Evolutionary conservation across 2,329 filamentous ascomycete genomes (phyloP), one percentile per base, ranked within the genome.

Genomic region (Diplodia scrobiculata): DNA sequence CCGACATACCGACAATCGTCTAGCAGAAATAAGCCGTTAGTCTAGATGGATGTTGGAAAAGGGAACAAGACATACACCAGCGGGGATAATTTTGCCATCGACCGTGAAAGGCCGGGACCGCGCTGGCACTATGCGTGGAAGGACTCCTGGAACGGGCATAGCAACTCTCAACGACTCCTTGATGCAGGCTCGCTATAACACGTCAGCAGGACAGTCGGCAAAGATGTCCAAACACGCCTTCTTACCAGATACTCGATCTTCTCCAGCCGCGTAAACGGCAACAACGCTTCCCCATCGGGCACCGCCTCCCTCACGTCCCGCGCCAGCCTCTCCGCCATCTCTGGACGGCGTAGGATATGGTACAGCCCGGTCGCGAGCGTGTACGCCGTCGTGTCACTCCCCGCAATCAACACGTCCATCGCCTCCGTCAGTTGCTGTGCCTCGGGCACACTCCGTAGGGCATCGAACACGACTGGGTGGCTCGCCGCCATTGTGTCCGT

Each of bases 281-380:
- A 10, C 34, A 55, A 41, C 10, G 7, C 34, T 11, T 55, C 53
- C 19, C n/a, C 32, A 38, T 32, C 21, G 9, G 27, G 52, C 75
- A 75, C 25, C 13, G 66, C 68, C 14, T 67, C 65, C n/a, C 74
- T 71, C 3, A 73, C 34, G 52, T 73, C 74, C 2, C 68, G 64
- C 7, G 52, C 63, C 5, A 77, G 65, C 47, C 67, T 68, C 5
- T 50, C 50, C 10, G 73, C 66, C 41, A 65, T 45, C 38, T 69
- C 36, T 3, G 70, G 71, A n/a, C 76, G 68, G 1, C 69, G 67
- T 2, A 80, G 64, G 10, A 80, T 51, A 51, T 73, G 72, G 64
- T 80, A 80, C 21, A 79, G 67, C 14, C 79, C 73, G 0, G 73
- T 72, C 50, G 79, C 76, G 5, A 78, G 67, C 0, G 74, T 74